These are phyloP conservation scores for Nakazawaea ernobii DNA, from an alignment of 805 yeast genomes.

Conservation along the genomic window DNA sequence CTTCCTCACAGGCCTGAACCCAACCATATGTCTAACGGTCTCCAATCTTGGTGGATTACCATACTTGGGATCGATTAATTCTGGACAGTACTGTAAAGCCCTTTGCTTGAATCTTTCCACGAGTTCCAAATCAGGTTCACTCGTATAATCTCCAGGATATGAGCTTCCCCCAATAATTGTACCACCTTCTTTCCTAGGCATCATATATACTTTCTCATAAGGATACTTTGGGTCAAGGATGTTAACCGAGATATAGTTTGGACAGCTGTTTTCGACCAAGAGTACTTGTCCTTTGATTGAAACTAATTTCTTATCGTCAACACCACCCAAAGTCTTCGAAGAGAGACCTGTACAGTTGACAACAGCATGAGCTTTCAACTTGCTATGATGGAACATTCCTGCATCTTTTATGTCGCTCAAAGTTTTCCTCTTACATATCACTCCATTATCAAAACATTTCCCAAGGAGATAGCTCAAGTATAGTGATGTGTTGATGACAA, in stretches of 20 bases:
- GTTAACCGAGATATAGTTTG: slow-evolving; percentile 28
- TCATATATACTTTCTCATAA: slow-evolving; percentile 48
- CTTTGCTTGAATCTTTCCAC: slow-evolving; percentile 40
- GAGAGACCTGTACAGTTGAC: slow-evolving; percentile 55
- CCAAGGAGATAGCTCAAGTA: slow-evolving; percentile 50
- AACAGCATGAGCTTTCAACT: slow-evolving; percentile 38
- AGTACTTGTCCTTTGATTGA: slow-evolving; percentile 61
- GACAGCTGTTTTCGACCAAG: slow-evolving; percentile 39
- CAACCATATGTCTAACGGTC: slow-evolving; percentile 48
- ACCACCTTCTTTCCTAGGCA: slow-evolving; percentile 76
- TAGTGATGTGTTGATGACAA: slow-evolving; percentile 53
- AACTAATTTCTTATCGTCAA: slow-evolving; percentile 34
- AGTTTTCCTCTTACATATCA: slow-evolving; percentile 36
- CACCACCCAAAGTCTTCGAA: slow-evolving; percentile 39
- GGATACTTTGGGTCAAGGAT: slow-evolving; percentile 22
- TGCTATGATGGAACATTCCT: slow-evolving; percentile 30
- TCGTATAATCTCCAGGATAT: slow-evolving; percentile 17
- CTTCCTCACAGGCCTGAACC: slow-evolving; percentile 60
- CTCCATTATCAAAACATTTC: slow-evolving; percentile 41
- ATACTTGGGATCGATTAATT: slow-evolving; percentile 24
- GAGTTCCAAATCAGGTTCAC: slow-evolving; percentile 34
- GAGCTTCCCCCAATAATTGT: slow-evolving; percentile 55
- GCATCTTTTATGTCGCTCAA: slow-evolving; percentile 46
- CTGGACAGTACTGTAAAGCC: slow-evolving; percentile 37
- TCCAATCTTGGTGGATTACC: slow-evolving; percentile 34